Base-by-base conservation (phyloP, 805 yeast genomes). In the Millerozyma miso region DNA sequence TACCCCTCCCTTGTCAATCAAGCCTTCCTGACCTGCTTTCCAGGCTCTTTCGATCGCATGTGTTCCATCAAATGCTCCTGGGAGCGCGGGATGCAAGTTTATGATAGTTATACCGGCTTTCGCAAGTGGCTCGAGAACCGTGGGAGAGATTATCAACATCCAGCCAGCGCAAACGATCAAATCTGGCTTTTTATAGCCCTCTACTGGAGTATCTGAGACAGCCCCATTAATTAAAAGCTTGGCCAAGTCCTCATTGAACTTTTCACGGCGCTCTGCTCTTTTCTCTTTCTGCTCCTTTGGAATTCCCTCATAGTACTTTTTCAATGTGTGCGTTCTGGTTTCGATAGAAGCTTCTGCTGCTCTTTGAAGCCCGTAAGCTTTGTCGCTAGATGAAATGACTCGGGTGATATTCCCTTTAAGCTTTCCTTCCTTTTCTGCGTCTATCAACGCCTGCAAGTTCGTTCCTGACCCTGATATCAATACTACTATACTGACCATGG, bases 151-250 rank as follows among this genome's bases (percentile, higher is more conserved):
- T 45, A 93, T 93, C 40, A 93, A 76, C 90, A 93, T 83, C 99
- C 99, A 93, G 2, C 99, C 99, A 3, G 99, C 99, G 67, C 99
- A 93, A 4, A 93, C 97, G 33, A 93, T 81, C 49, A 93, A 72
- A 51, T 86, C 87, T 3, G 98, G 98, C 50, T 74, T 74, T 26
- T 61, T 52, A 41, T 79, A 73, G 1, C 54, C 48, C 3, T 49
- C 37, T 17, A 51, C 58, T 19, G 46, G 33, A 5, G 52, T 58
- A 12, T 71, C 77, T 14, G 63, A 66, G 23, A 56, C 58, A 33
- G 58, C 54, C 4, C 82, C 82, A 43, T 71, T 59, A 18, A 87
- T 60, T 17, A 93, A 79, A 18, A 83, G 56, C 38, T 76, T 67
- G 7, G 96, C 91, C 35, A 93, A 73, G 49, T 93, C 97, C 35